phyloP scores from a whole-genome alignment of 306 rosid species.

The Vigna mungo region DNA sequence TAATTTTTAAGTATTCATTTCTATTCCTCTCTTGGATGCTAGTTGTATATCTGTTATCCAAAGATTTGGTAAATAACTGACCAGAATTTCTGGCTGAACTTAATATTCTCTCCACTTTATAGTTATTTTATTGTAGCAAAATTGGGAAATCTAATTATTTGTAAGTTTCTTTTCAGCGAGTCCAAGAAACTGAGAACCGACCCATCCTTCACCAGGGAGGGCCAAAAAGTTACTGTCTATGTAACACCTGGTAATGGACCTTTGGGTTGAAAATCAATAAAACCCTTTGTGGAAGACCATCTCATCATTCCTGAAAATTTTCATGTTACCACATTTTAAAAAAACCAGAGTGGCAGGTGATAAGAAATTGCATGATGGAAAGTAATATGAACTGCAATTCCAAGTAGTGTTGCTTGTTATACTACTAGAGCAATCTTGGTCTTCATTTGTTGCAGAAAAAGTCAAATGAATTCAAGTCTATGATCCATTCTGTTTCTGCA shows the following conservation, averaged over 20 bases:
- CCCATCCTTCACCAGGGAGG: neutral
- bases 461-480: neutral
- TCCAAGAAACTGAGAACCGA: constrained; percentile 5
- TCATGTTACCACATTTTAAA: constrained; percentile 15
- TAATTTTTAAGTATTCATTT: neutral
- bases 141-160: neutral
- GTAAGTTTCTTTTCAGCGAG: neutral
- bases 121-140: constrained; percentile 2
- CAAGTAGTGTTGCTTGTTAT: neutral
- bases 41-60: neutral
- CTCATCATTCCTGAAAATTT: neutral
- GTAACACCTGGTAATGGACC: neutral
- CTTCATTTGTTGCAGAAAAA: constrained; percentile 1
- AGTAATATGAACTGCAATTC: neutral
- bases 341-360: neutral
- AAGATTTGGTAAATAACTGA: neutral
- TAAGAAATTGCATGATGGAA: neutral
- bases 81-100: neutral
- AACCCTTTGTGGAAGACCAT: neutral
- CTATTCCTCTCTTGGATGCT: neutral
- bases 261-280: neutral
- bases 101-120: neutral
- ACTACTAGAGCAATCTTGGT: neutral
- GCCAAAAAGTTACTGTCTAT: neutral
- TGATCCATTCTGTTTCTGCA: neutral